Conservation (phyloP, 768 basidiomycete genomes). For the Tubosaeta sp. region DNA sequence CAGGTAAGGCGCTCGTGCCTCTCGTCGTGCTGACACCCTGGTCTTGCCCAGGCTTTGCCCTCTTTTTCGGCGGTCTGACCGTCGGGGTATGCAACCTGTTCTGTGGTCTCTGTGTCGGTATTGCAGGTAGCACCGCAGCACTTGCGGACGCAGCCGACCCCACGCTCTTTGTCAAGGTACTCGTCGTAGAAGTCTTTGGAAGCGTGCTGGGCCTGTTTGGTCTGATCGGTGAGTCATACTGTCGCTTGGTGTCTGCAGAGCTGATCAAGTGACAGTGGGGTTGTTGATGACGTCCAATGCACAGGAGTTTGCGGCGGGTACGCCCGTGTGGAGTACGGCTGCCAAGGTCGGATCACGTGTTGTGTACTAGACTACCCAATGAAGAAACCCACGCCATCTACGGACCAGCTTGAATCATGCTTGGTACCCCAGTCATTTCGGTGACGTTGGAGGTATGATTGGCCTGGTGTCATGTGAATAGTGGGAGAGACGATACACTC, state of each 20-base stretch:
- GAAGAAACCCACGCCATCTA: neutral
- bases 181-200: conserved; percentile 93
- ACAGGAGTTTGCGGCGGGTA: conserved; percentile 46
- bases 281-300: conserved; percentile 72
- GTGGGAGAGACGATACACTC: too few species aligned
- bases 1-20: conserved; percentile 44
- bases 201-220: conserved; percentile 92
- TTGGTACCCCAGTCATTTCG: too few species aligned
- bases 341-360: conserved; percentile 26
- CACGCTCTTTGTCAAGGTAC: conserved; percentile 90
- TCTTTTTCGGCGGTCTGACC: conserved; percentile 97
- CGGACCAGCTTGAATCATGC: neutral
- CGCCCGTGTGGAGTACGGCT: conserved; percentile 31
- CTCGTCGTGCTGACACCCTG: neutral
- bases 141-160: conserved; percentile 95
- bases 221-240: conserved; percentile 68
- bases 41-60: conserved; percentile 61
- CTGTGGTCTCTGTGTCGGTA: conserved; percentile 90
- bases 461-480: too few species aligned
- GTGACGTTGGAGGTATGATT: too few species aligned
- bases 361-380: conserved; percentile 24
- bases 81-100: conserved; percentile 93
- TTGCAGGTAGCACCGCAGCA: conserved; percentile 94
- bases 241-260: neutral
- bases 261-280: conserved; percentile 50